Evolutionary conservation across 371 early-diverging fungal species (phyloP), one percentile per base, ranked within the genome.

Genomic region (Apophysomyces elegans): DNA sequence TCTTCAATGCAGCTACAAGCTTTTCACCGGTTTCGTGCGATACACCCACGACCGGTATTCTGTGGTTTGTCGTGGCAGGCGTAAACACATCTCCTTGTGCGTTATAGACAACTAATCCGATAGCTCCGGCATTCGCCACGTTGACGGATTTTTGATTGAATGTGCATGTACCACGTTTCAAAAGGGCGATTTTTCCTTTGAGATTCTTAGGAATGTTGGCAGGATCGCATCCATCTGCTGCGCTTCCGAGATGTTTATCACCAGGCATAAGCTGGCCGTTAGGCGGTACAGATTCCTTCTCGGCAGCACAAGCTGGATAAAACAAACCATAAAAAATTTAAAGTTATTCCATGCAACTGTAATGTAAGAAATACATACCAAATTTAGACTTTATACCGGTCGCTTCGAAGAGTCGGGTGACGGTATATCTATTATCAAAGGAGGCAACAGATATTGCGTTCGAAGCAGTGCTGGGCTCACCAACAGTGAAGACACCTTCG

Each of bases 391-490:
- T 35, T 2, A 74, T 14, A 54, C 68, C 71, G 43, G 68, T 68
- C 8, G 69, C 72, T 7, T 58, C 58, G 21, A 75, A 62, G 12
- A 56, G 56, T 21, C 69, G 62, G 13, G 66, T 41, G 21, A 58
- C 43, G 36, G 61, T 61, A 32, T 67, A 69, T 14, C 44, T 37
- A 46, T 78, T 85, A 54, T 90, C 88, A 59, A 88, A 67, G 11
- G 90, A 87, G 13, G 85, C 91, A 43, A 91, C 85, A 59, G 79
- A 77, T 63, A 88, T 75, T 12, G 82, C 87, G n/a, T 68, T 69
- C 8, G 36, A 38, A 7, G 84, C 72, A 18, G 86, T 80, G 46
- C 81, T 81, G 12, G 91, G 91, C 12, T 80, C 58, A 26, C 77
- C 72, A 2, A 78, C 71, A 9, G 80, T 72, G 58, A 64, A 84